Percentiles rank a stretch among this genome's conserved stretches.
phyloP scores from a whole-genome alignment of 2,329 filamentous ascomycete species.

The Alternaria angustiovoidea region DNA sequence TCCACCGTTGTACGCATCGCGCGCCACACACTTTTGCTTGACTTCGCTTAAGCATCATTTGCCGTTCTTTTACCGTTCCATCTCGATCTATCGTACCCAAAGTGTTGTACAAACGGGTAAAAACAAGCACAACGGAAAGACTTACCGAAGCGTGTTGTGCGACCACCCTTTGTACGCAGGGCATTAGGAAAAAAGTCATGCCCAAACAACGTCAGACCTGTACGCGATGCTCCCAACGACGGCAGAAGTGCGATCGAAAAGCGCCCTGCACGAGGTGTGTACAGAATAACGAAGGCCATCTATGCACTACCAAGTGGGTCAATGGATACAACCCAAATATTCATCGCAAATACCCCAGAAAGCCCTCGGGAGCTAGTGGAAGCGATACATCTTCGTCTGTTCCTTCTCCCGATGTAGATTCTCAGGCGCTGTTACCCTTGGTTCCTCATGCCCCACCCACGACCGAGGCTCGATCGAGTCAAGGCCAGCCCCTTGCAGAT shows the following conservation, averaged over 20 bases:
- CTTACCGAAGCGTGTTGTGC: background rate
- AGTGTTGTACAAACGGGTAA: background rate
- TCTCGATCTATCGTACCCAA: background rate
- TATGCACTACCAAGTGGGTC: constrained; percentile 45
- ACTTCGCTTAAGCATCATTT: background rate
- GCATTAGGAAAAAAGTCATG: constrained; percentile 23
- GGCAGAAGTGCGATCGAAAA: constrained; percentile 47
- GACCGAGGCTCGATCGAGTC: background rate
- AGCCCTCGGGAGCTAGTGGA: constrained; percentile 10
- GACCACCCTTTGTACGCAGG: background rate
- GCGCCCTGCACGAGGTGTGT: constrained; percentile 37
- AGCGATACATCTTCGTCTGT: constrained; percentile 19
- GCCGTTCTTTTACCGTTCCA: background rate
- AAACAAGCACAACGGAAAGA: background rate
- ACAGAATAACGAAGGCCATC: constrained; percentile 42
- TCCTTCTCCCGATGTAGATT: constrained; percentile 3
- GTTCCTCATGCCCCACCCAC: background rate
- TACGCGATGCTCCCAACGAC: constrained; percentile 37
- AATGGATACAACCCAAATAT: constrained; percentile 44
- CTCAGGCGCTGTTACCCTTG: constrained; percentile 4
- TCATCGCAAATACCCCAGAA: constrained; percentile 40
- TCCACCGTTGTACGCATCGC: background rate
- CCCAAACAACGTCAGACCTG: constrained; percentile 45
- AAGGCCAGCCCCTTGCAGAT: constrained; percentile 16
- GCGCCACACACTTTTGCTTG: background rate